Conservation (phyloP, 371 early-diverging fungal genomes). For the Paramicrosporidium saccamoebae region DNA sequence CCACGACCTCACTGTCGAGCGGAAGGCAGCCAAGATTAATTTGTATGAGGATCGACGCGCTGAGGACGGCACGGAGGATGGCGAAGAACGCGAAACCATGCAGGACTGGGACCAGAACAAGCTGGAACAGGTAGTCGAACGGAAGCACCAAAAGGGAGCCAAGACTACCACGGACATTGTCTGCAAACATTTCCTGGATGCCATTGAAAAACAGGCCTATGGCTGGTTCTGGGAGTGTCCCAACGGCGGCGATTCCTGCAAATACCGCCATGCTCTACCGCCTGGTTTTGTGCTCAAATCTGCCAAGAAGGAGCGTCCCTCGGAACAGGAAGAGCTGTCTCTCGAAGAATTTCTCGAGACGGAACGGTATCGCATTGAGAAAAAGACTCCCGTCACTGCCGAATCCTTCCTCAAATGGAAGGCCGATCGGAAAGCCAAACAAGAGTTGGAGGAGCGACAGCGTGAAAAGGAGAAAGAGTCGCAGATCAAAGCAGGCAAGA, state of each 20-base stretch:
- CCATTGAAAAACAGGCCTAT: slow-evolving; percentile 83
- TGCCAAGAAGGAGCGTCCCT: slow-evolving; percentile 25
- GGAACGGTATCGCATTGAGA: slow-evolving; percentile 78
- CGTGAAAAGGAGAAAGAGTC: slow-evolving; percentile 46
- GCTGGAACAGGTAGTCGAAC: slow-evolving; percentile 49
- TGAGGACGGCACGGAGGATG: slow-evolving; percentile 10
- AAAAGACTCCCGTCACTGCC: slow-evolving; percentile 81
- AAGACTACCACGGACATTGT: slow-evolving; percentile 81
- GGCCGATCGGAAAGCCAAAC: slow-evolving; percentile 31
- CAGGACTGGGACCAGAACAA: slow-evolving; percentile 75
- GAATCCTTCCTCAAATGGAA: slow-evolving; percentile 89
- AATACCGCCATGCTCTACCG: slow-evolving; percentile 85
- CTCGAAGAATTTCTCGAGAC: slow-evolving; percentile 84
- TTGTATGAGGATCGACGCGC: slow-evolving; percentile 55
- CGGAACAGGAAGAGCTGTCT: slow-evolving; percentile 39
- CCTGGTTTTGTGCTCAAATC: slow-evolving; percentile 84
- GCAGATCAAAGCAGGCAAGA: slow-evolving; percentile 62
- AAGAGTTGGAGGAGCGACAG: slow-evolving; percentile 25
- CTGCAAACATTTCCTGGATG: slow-evolving; percentile 95
- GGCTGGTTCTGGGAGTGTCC: slow-evolving; percentile 98
- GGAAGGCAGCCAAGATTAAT: slow-evolving; percentile 61
- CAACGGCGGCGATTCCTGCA: slow-evolving; percentile 54
- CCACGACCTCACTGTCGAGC: slow-evolving; percentile 63
- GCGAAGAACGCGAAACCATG: slow-evolving; percentile 42
- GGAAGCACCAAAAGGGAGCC: slow-evolving; percentile 44